phyloP scores from a whole-genome alignment of 371 early-diverging fungal genomes.

The Cokeromyces recurvatus region DNA sequence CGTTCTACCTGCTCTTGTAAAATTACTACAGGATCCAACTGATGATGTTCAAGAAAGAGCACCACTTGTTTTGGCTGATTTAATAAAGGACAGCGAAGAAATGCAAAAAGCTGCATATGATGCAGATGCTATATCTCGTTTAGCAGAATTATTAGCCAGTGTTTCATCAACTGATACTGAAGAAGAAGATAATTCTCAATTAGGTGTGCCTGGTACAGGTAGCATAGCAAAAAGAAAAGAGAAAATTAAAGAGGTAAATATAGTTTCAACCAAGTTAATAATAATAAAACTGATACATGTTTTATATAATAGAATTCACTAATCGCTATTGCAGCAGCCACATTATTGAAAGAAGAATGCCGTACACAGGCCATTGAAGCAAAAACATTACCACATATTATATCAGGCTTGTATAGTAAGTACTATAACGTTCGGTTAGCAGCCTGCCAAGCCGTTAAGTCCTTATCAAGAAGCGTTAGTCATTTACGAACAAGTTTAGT shows the following conservation, averaged over 20 bases:
- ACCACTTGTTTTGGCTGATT: conserved; percentile 67
- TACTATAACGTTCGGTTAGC: conserved; percentile 64
- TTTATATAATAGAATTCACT: conserved; percentile 50
- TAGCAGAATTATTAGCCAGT: conserved; percentile 58
- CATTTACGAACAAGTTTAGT: conserved; percentile 77
- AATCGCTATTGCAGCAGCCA: conserved; percentile 75
- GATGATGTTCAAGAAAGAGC: conserved; percentile 65
- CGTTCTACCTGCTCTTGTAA: conserved; percentile 76
- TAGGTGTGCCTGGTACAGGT: conserved; percentile 41
- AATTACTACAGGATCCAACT: conserved; percentile 56
- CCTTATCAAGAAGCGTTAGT: conserved; percentile 76
- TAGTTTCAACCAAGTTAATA: not conserved
- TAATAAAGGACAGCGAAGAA: conserved; percentile 70
- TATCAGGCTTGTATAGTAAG: conserved; percentile 61
- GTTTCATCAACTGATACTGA: conserved; percentile 39
- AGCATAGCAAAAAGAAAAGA: conserved; percentile 57
- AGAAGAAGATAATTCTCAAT: conserved; percentile 18
- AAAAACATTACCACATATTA: conserved; percentile 73
- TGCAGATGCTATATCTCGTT: conserved; percentile 66
- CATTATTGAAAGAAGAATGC: conserved; percentile 74
- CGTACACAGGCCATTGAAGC: conserved; percentile 79
- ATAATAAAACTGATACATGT: too few species aligned
- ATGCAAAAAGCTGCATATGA: conserved; percentile 81
- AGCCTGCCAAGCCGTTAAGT: conserved; percentile 77
- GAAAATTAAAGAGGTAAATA: conserved; percentile 57